phyloP scores from a whole-genome alignment of 1,139 yeast species.

The Magnusiomyces suaveolens region DNA sequence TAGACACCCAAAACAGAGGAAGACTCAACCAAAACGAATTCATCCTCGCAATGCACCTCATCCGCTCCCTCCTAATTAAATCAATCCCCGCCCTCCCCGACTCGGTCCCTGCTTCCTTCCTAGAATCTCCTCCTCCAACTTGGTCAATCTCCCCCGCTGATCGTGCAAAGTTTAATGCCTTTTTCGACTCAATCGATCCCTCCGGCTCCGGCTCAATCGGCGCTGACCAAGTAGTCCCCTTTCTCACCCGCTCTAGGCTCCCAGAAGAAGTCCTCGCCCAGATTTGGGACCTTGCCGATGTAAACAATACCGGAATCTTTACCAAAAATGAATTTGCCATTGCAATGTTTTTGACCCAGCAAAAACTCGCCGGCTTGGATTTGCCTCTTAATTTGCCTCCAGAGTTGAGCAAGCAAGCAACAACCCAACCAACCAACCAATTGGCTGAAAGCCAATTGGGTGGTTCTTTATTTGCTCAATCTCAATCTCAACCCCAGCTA shows the following conservation, averaged over 20 bases:
- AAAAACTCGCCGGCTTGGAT: slow-evolving; percentile 62
- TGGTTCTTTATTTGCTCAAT: too few relatives aligned
- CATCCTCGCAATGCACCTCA: slow-evolving; percentile 88
- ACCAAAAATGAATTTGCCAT: slow-evolving; percentile 76
- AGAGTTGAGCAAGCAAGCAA: slow-evolving; percentile 19
- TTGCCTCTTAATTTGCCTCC: slow-evolving; percentile 50
- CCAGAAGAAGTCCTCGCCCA: slow-evolving; percentile 77
- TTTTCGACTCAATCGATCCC: slow-evolving; percentile 71
- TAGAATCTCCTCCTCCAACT: slow-evolving; percentile 15
- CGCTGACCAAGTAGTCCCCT: slow-evolving; percentile 69
- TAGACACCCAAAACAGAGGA: slow-evolving; percentile 69
- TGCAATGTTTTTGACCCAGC: slow-evolving; percentile 88
- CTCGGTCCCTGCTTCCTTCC: slow-evolving; percentile 15
- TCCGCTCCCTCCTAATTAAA: slow-evolving; percentile 72
- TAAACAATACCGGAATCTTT: slow-evolving; percentile 77
- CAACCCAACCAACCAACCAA: not conserved
- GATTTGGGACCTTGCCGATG: slow-evolving; percentile 92
- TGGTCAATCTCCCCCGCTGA: slow-evolving; percentile 66
- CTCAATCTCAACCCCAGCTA: too few relatives aligned
- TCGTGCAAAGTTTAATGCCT: slow-evolving; percentile 65
- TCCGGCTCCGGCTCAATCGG: slow-evolving; percentile 52
- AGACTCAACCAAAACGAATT: slow-evolving; percentile 63
- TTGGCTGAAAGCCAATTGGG: too few relatives aligned
- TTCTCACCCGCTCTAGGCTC: slow-evolving; percentile 78
- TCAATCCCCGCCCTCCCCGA: slow-evolving; percentile 48